phyloP scores from a whole-genome alignment of 1,284 basidiomycete genomes.

The Ustilago sp. region DNA sequence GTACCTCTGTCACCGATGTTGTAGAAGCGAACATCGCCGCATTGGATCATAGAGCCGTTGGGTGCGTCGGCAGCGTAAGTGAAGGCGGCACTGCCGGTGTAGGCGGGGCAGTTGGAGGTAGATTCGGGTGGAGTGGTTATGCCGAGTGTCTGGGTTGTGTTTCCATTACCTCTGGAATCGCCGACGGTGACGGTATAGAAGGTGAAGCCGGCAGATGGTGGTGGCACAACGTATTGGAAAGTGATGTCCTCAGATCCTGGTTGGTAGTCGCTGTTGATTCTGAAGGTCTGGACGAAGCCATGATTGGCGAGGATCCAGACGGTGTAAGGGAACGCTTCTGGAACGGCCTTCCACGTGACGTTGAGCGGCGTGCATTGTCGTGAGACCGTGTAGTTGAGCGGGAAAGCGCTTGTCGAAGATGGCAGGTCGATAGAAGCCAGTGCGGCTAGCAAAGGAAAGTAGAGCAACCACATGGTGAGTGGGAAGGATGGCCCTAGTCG shows the following conservation, averaged over 20 bases:
- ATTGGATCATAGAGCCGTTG: conserved; percentile 44
- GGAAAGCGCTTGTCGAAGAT: conserved; percentile 15
- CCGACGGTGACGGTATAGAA: conserved; percentile 46
- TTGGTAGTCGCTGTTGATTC: conserved; percentile 52
- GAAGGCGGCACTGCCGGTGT: conserved; percentile 37
- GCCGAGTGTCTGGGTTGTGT: conserved; percentile 39
- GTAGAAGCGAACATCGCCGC: conserved; percentile 53
- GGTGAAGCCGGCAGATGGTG: conserved; percentile 32
- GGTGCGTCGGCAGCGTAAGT: conserved; percentile 47
- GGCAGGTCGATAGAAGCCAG: conserved; percentile 17
- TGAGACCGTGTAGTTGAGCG: conserved; percentile 40
- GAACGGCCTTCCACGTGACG: conserved; percentile 46
- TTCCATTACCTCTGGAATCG: conserved; percentile 52
- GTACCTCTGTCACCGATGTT: conserved; percentile 53
- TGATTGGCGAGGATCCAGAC: conserved; percentile 50
- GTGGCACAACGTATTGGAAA: conserved; percentile 54
- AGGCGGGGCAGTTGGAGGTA: conserved; percentile 36
- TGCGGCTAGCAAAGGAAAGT: conserved; percentile 10
- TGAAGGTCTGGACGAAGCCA: conserved; percentile 45
- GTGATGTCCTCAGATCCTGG: conserved; percentile 39
- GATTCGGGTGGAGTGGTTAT: conserved; percentile 29
- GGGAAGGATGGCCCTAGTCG: background rate
- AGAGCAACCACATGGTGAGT: conserved; percentile 21
- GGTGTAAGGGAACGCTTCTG: conserved; percentile 47
- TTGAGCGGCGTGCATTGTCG: conserved; percentile 59